Conservation (phyloP, 176 grass and related monocot species). For the Areca catechu region DNA sequence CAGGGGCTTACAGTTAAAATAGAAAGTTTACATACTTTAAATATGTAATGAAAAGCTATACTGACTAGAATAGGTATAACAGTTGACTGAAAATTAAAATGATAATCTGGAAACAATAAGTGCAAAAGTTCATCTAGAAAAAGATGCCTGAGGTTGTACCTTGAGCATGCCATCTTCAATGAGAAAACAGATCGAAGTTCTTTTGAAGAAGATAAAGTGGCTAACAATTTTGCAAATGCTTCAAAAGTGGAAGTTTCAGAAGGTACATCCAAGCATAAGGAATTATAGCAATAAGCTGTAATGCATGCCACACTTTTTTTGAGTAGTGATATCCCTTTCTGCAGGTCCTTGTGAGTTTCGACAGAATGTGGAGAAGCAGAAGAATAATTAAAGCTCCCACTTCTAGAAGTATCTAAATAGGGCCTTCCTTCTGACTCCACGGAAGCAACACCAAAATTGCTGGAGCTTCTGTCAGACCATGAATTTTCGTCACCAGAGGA, state of each 20-base stretch:
- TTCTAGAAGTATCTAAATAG: conserved; percentile 44
- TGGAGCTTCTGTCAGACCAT: conserved; percentile 57
- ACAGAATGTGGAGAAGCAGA: conserved; percentile 63
- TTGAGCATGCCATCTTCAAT: conserved; percentile 41
- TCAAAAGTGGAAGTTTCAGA: conserved; percentile 92
- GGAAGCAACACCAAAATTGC: conserved; percentile 74
- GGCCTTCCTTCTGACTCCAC: conserved; percentile 53
- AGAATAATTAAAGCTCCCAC: conserved; percentile 66
- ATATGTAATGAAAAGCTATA: too few species aligned
- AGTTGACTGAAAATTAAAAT: too few species aligned
- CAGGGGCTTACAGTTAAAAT: too few species aligned
- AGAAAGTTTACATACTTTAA: too few species aligned
- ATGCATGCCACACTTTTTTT: conserved; percentile 84
- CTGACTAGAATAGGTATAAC: too few species aligned
- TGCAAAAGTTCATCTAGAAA: too few species aligned
- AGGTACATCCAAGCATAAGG: conserved; percentile 74
- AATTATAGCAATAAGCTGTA: conserved; percentile 82
- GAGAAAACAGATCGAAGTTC: conserved; percentile 53
- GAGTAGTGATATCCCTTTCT: conserved; percentile 77
- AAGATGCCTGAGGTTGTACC: conserved; percentile 21
- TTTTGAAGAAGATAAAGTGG: conserved; percentile 66
- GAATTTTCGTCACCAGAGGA: conserved; percentile 71
- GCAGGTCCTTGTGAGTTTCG: conserved; percentile 76
- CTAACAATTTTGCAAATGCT: conserved; percentile 70
- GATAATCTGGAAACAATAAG: too few species aligned